Conservation (phyloP, 2,329 filamentous ascomycete species). For the Blumeriella jaapii region DNA sequence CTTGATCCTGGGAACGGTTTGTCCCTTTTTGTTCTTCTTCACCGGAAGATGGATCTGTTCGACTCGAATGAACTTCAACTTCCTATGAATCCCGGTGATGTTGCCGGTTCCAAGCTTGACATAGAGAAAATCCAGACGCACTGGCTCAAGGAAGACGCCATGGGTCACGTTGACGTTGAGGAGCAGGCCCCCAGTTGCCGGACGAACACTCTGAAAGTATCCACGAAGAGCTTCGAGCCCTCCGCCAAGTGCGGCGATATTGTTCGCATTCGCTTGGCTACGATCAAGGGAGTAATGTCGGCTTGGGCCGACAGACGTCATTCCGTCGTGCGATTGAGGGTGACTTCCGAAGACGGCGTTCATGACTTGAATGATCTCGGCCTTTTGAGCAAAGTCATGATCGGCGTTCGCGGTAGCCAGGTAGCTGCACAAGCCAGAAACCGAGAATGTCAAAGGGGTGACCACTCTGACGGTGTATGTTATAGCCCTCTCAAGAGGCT, state of each 20-base stretch:
- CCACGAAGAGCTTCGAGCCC: conserved; percentile 48
- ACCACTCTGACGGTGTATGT: conserved; percentile 17
- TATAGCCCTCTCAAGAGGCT: conserved; percentile 11
- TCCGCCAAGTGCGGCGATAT: conserved; percentile 31
- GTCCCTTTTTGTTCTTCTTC: conserved; percentile 27
- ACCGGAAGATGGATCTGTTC: conserved; percentile 28
- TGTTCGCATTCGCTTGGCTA: conserved; percentile 28
- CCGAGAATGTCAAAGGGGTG: conserved; percentile 14
- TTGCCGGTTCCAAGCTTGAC: conserved; percentile 22
- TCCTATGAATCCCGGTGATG: conserved; percentile 12
- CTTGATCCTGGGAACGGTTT: conserved; percentile 30
- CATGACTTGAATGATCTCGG: conserved; percentile 42
- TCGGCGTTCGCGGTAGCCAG: conserved; percentile 12
- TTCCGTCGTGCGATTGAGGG: conserved; percentile 26
- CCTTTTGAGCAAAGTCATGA: conserved; percentile 27
- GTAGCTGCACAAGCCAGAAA: conserved; percentile 14
- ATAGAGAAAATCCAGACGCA: conserved; percentile 31
- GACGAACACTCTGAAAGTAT: conserved; percentile 50
- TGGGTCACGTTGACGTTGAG: conserved; percentile 53
- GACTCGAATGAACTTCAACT: conserved; percentile 32
- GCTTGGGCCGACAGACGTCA: conserved; percentile 33
- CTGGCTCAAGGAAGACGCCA: conserved; percentile 43
- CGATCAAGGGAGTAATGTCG: neutral
- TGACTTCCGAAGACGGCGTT: conserved; percentile 46
- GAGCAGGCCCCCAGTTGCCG: conserved; percentile 43